Percentiles rank a stretch among this genome's conserved stretches.
Evolutionary conservation across 106 monocot species (phyloP).

Genomic region (Dioscorea alata): DNA sequence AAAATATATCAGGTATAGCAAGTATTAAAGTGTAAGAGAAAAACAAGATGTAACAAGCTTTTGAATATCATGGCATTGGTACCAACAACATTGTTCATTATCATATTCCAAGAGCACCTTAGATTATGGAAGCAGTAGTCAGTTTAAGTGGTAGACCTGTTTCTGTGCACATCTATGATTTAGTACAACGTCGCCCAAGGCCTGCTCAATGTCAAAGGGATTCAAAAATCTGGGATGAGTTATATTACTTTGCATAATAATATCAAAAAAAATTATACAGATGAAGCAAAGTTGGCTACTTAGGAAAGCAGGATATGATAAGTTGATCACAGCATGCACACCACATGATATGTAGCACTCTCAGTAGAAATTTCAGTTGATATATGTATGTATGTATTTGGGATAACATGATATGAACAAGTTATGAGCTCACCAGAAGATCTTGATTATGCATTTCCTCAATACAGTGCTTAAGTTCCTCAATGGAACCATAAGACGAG

Average conservation of each 20-base stretch:
- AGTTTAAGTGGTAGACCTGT: slow-evolving; percentile 9
- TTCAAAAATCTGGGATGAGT: too few relatives aligned
- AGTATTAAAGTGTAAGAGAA: too few relatives aligned
- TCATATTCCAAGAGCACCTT: too few relatives aligned
- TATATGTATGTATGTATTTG: too few relatives aligned
- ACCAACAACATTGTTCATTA: too few relatives aligned
- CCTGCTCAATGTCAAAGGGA: slow-evolving; percentile 9
- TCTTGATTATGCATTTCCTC: slow-evolving; percentile 40
- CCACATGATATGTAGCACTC: too few relatives aligned
- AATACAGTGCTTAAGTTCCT: slow-evolving; percentile 35
- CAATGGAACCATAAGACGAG: slow-evolving; percentile 30
- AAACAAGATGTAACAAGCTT: too few relatives aligned
- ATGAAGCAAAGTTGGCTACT: neutral
- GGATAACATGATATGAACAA: neutral
- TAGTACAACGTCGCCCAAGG: slow-evolving; percentile 32
- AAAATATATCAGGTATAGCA: too few relatives aligned
- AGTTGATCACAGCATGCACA: too few relatives aligned
- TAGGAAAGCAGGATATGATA: neutral
- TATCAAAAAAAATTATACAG: neutral
- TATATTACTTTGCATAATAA: too few relatives aligned
- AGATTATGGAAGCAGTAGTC: neutral
- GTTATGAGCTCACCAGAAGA: slow-evolving; percentile 22
- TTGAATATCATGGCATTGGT: too few relatives aligned
- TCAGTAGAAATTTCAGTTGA: too few relatives aligned
- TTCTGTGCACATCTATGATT: slow-evolving; percentile 42